phyloP scores from a whole-genome alignment of 768 basidiomycete species.

The Pleurotus salmoneostramineus region DNA sequence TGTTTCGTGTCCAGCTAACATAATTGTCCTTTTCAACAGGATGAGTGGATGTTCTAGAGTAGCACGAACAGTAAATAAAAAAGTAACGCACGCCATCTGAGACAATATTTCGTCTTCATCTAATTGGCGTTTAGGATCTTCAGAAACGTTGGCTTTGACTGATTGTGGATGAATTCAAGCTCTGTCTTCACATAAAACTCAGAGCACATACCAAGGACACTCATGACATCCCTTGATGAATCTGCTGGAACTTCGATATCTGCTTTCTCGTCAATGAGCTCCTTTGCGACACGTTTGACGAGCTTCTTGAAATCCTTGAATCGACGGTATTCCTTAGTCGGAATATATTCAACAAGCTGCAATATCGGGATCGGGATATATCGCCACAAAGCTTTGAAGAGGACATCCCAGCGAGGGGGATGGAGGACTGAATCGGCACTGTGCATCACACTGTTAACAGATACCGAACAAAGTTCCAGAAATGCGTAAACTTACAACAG shows the following conservation, averaged over 20 bases:
- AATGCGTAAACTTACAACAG: conserved; percentile 15
- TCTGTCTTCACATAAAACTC: neutral
- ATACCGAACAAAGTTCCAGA: conserved; percentile 22
- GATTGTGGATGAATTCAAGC: neutral
- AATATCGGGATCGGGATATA: conserved; percentile 1
- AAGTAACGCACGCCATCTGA: conserved; percentile 18
- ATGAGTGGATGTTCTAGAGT: neutral
- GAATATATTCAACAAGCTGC: conserved; percentile 4
- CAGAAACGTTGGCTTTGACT: conserved; percentile 15
- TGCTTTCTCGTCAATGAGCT: neutral
- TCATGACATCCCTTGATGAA: conserved; percentile 26
- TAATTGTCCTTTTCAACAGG: conserved; percentile 1
- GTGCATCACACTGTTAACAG: conserved; percentile 12
- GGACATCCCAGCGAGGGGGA: conserved; percentile 11
- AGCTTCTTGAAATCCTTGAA: neutral
- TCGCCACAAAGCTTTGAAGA: conserved; percentile 10
- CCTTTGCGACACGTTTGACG: neutral
- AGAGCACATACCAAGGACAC: conserved; percentile 23
- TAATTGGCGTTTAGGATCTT: conserved; percentile 10
- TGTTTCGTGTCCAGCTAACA: conserved; percentile 33
- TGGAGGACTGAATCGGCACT: conserved; percentile 3
- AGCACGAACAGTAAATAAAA: too few relatives aligned
- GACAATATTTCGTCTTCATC: conserved; percentile 22
- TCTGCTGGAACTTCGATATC: neutral
- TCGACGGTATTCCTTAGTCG: neutral